A percentile compares a stretch with the other conserved stretches of the same genome.
Conservation (phyloP, 2,329 filamentous ascomycete genomes). For the Colletotrichum trifolii region DNA sequence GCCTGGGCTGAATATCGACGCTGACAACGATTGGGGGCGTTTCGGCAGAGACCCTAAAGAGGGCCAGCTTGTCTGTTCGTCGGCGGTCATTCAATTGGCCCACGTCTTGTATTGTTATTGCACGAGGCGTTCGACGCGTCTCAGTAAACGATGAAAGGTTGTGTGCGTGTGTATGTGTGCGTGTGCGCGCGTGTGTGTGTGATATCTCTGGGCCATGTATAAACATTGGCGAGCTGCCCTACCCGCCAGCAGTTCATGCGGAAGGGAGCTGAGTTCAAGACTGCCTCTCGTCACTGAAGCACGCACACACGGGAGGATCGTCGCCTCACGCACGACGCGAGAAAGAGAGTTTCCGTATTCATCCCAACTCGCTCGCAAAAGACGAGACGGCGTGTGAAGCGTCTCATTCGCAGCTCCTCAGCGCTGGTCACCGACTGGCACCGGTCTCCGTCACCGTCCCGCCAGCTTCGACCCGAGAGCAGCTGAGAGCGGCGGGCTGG, state of each 20-base stretch:
- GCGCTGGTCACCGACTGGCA: constrained; percentile 27
- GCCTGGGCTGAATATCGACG: constrained; percentile 7
- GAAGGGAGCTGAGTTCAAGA: neutral
- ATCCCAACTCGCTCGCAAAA: constrained; percentile 24
- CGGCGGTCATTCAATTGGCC: constrained; percentile 1
- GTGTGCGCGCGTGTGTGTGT: too few relatives aligned
- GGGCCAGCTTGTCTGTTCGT: constrained; percentile 9
- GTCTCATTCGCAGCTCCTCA: constrained; percentile 15
- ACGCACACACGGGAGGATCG: neutral
- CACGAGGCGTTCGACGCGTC: constrained; percentile 1
- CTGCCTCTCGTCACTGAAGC: neutral
- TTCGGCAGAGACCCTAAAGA: constrained; percentile 5
- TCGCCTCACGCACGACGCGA: constrained; percentile 8
- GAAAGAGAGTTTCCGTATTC: constrained; percentile 14
- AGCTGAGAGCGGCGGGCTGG: constrained; percentile 2
- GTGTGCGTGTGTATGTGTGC: too few relatives aligned
- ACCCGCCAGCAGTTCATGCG: neutral
- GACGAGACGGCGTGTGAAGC: constrained; percentile 34
- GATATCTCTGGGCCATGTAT: constrained; percentile 10
- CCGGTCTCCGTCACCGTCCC: constrained; percentile 6
- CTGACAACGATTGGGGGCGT: constrained; percentile 18
- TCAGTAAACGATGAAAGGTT: neutral
- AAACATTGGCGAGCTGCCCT: constrained; percentile 2
- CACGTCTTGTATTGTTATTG: constrained; percentile 22
- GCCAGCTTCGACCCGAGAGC: constrained; percentile 5